Percentiles rank a stretch among this genome's conserved stretches.
Evolutionary conservation across 768 basidiomycete species (phyloP).

Genomic region (Lactarius deliciosus): DNA sequence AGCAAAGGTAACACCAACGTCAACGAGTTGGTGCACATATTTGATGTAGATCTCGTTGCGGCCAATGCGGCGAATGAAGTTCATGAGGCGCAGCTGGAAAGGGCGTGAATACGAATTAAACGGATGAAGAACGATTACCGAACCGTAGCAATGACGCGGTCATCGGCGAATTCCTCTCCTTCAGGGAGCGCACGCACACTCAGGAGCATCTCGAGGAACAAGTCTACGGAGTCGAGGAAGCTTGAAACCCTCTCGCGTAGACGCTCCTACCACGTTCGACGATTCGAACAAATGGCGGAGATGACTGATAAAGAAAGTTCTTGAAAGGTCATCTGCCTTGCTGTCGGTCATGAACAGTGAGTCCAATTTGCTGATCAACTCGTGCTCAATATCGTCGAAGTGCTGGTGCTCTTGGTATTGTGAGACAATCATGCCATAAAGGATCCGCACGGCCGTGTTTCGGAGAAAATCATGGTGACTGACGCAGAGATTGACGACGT

Average conservation of each 20-base stretch:
- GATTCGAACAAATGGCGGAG: slow-evolving; percentile 88
- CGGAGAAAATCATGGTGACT: slow-evolving; percentile 93
- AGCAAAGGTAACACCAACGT: slow-evolving; percentile 48
- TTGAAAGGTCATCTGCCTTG: slow-evolving; percentile 86
- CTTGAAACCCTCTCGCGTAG: slow-evolving; percentile 73
- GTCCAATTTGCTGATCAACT: slow-evolving; percentile 88
- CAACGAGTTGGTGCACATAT: slow-evolving; percentile 93
- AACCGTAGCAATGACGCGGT: slow-evolving; percentile 89
- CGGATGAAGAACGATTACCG: slow-evolving; percentile 9
- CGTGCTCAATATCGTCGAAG: slow-evolving; percentile 89
- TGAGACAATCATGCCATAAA: slow-evolving; percentile 94
- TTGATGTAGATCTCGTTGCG: slow-evolving; percentile 93
- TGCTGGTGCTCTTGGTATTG: slow-evolving; percentile 83
- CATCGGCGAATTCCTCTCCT: slow-evolving; percentile 92
- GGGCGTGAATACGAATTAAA: background rate
- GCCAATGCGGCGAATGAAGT: slow-evolving; percentile 89
- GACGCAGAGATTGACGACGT: slow-evolving; percentile 87
- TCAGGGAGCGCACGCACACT: slow-evolving; percentile 87
- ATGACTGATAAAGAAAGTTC: slow-evolving; percentile 90
- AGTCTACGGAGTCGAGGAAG: slow-evolving; percentile 88
- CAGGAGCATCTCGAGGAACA: slow-evolving; percentile 88
- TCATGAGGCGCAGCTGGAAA: slow-evolving; percentile 78
- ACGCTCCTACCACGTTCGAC: slow-evolving; percentile 74
- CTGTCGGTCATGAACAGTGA: slow-evolving; percentile 91
- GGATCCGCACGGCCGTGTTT: slow-evolving; percentile 85